These are phyloP conservation scores for Stachybotrys chlorohalonatus DNA, from an alignment of 2,329 filamentous ascomycete genomes.

Conservation along the genomic window DNA sequence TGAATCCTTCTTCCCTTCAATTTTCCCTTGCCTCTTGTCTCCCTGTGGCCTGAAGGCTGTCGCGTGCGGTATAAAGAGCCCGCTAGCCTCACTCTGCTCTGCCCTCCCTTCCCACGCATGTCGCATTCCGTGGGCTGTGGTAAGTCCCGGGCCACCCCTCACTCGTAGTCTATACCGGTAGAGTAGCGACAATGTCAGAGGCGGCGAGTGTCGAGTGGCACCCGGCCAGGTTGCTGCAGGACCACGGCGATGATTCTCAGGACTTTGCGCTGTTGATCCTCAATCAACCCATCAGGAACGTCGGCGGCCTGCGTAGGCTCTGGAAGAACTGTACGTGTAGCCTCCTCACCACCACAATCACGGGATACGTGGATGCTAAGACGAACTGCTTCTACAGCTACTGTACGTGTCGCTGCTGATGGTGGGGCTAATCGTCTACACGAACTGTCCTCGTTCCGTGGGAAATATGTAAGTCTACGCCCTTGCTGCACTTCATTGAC, in stretches of 20 bases:
- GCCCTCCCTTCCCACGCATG: neutral
- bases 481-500: neutral
- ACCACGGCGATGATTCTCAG: constrained; percentile 15
- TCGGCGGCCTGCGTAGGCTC: constrained; percentile 37
- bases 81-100: neutral
- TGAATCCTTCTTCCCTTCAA: neutral
- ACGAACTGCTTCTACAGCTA: constrained; percentile 32
- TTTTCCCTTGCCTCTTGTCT: too few species aligned
- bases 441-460: constrained; percentile 31
- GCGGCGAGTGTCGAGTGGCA: constrained; percentile 26
- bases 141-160: neutral
- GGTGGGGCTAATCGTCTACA: constrained; percentile 77
- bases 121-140: neutral
- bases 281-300: constrained; percentile 39
- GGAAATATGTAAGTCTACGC: constrained; percentile 28
- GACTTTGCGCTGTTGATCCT: constrained; percentile 39
- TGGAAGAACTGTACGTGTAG: constrained; percentile 36
- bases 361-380: constrained; percentile 9
- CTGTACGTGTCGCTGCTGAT: constrained; percentile 71
- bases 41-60: neutral
- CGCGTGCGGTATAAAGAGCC: neutral
- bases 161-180: neutral
- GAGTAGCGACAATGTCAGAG: constrained; percentile 10
- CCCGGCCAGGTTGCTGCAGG: constrained; percentile 26
- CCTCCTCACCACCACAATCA: neutral